Base-by-base conservation (phyloP, 345 rosid genomes). In the Hibiscus syriacus region DNA sequence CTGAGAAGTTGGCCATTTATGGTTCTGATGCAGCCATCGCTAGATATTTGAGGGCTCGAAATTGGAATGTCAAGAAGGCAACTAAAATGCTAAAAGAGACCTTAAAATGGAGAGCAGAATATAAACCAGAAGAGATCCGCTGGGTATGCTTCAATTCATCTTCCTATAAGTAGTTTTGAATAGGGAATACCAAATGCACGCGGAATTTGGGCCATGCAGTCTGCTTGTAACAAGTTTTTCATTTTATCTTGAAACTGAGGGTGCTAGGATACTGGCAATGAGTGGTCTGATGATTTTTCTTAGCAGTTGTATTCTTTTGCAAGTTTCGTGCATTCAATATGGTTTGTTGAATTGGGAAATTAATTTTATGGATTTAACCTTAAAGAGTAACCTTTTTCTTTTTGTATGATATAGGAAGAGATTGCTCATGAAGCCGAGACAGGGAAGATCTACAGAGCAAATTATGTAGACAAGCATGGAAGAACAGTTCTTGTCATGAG, bases 21-120 rank as follows among this genome's bases (percentile, higher is more conserved):
- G 89, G 90, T 74, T 86, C 93, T 5, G 90, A 86, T 73, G 86
- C 83, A 30, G 76, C 90, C 7, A 80, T 93, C 53, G 23, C 79
- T 20, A 85, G 98, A 69, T 77, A 89, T 76, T 75, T 90, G 67
- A 85, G 85, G 74, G 97, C 97, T 0, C 73, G 90, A 26, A 88
- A 89, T 77, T 88, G 96, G 96, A 83, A 80, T 80, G 86, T 88
- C 65, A 93, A 90, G 88, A 93, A 93, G 82, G 92, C 98, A 73
- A 73, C 84, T 32, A 90, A 90, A 76, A 89, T 90, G 98, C 86
- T 93, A 76, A 93, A 93, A 78, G 96, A 85, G 67, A 85, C 92
- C 36, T 74, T 93, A 69, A 93, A 93, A 46, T 93, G 98, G 98
- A 90, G 97, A 82, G 80, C 85, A 70, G 75, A 78, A 46, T 85